These are phyloP conservation scores for Bryum argenteum DNA, from an alignment of 225 moss, liverwort and hornwort genomes.

Conservation along the genomic window DNA sequence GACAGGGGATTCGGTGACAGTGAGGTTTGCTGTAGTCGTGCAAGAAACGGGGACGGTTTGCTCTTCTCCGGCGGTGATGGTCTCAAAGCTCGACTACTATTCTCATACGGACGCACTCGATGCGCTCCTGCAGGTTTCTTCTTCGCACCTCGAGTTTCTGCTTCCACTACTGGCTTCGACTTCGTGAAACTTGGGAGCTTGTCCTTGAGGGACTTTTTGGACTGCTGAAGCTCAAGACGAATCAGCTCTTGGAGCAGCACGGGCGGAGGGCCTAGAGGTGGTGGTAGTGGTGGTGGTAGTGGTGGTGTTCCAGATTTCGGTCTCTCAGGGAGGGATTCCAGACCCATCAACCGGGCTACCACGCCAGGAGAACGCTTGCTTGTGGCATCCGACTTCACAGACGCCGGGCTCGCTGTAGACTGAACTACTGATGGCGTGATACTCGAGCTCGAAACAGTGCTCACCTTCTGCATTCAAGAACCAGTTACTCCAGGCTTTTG, in stretches of 20 bases:
- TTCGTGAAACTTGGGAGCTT: constrained; percentile 53
- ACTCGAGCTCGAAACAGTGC: constrained; percentile 36
- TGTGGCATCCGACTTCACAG: constrained; percentile 43
- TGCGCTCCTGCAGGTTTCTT: constrained; percentile 17
- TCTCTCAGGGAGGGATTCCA: constrained; percentile 71
- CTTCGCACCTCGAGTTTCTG: constrained; percentile 14
- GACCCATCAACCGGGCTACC: constrained; percentile 84
- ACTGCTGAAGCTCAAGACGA: constrained; percentile 59
- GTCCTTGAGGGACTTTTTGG: constrained; percentile 64
- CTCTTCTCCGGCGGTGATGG: constrained; percentile 1
- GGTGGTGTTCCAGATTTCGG: constrained; percentile 17
- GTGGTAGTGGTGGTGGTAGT: constrained; percentile 9
- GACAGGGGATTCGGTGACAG: constrained; percentile 32
- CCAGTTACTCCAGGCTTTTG: neutral
- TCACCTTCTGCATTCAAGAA: constrained; percentile 31
- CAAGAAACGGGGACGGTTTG: constrained; percentile 60
- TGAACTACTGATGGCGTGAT: constrained; percentile 23
- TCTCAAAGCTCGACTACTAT: constrained; percentile 18
- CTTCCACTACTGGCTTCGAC: constrained; percentile 8
- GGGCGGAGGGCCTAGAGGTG: constrained; percentile 39
- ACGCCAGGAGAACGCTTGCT: constrained; percentile 73
- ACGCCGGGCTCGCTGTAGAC: constrained; percentile 33
- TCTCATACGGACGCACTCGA: constrained; percentile 16
- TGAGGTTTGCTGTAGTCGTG: constrained; percentile 51
- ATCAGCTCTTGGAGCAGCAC: constrained; percentile 70